Evolutionary conservation across 495 filamentous ascomycete genomes (phyloP).

Genomic region (Lasiosphaeria miniovina): DNA sequence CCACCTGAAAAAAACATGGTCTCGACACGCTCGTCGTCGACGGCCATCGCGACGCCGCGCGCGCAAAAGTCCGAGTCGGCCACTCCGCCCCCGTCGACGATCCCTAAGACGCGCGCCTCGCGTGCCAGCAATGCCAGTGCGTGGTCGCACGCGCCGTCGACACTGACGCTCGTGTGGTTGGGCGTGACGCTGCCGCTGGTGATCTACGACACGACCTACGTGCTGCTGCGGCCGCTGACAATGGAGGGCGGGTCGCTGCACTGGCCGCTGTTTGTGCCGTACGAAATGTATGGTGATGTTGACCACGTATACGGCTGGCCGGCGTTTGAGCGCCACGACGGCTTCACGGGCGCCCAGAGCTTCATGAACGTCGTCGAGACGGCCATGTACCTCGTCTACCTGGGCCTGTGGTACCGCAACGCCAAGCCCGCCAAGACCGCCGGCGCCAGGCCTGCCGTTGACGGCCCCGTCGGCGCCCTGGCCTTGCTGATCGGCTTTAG

Average conservation of each 20-base stretch:
- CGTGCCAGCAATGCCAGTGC: background rate
- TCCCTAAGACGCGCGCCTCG: background rate
- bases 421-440: slow-evolving; percentile 33
- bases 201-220: slow-evolving; percentile 79
- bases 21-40: slow-evolving; percentile 11
- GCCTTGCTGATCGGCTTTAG: slow-evolving; percentile 67
- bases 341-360: slow-evolving; percentile 78
- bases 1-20: slow-evolving; percentile 3
- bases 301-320: slow-evolving; percentile 86
- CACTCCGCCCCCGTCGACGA: background rate
- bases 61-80: slow-evolving; percentile 2
- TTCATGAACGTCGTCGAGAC: slow-evolving; percentile 73
- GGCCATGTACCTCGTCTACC: slow-evolving; percentile 65
- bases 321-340: slow-evolving; percentile 65
- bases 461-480: slow-evolving; percentile 56
- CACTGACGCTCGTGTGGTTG: slow-evolving; percentile 69
- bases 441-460: slow-evolving; percentile 42
- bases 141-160: slow-evolving; percentile 68
- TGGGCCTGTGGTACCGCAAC: slow-evolving; percentile 53
- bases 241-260: slow-evolving; percentile 80
- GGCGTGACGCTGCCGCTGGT: slow-evolving; percentile 74
- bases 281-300: slow-evolving; percentile 75
- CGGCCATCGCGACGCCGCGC: background rate
- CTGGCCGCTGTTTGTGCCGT: slow-evolving; percentile 72
- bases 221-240: slow-evolving; percentile 74